phyloP scores from a whole-genome alignment of 257 asterid genomes.

The Nicotiana knightiana region DNA sequence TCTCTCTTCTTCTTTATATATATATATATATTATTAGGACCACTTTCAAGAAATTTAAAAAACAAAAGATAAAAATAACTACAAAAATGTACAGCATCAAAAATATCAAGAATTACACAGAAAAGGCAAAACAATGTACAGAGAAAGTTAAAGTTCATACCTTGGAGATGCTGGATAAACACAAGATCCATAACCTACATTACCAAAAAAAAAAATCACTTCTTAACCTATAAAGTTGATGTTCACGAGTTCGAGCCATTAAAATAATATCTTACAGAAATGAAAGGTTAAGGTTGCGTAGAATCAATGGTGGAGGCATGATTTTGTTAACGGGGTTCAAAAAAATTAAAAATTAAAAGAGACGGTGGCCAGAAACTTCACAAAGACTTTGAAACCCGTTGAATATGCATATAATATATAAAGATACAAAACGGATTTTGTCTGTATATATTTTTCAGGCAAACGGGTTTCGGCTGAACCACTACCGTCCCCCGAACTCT shows the following conservation, averaged over 20 bases:
- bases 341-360: no score
- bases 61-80: not conserved
- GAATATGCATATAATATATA: no score
- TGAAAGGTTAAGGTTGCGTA: no score
- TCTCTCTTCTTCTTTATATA: not conserved
- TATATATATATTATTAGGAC: not conserved
- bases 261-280: no score
- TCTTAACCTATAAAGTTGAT: not conserved
- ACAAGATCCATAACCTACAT: conserved; percentile 88
- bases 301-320: rapidly evolving
- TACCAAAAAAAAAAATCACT: not conserved
- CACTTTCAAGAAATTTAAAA: not conserved
- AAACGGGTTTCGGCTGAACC: no score
- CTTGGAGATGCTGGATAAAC: conserved; percentile 69
- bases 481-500: no score
- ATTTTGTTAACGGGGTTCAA: no score
- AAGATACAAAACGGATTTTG: no score
- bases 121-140: not conserved
- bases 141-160: conserved; percentile 22
- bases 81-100: conserved; percentile 10
- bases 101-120: not conserved
- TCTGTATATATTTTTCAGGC: no score
- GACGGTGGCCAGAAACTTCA: no score
- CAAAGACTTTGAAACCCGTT: no score
- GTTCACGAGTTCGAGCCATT: no score